These are phyloP conservation scores for Exophiala aquamarina DNA, from an alignment of 2,329 filamentous ascomycete genomes.

Conservation along the genomic window DNA sequence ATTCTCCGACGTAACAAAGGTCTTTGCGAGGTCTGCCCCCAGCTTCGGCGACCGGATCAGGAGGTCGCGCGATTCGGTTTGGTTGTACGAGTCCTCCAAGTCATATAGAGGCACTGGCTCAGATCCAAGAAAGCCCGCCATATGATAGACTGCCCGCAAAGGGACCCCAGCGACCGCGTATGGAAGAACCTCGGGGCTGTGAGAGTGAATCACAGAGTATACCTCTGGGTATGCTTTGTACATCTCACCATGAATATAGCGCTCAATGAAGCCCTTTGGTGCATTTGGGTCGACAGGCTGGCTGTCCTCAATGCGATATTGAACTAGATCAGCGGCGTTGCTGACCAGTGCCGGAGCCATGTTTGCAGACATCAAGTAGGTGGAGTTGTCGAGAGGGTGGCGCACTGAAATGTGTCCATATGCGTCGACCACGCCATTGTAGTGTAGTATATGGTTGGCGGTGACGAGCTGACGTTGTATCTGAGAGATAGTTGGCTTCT, in stretches of 20 bases:
- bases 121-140: conserved; percentile 44
- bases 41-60: conserved; percentile 37
- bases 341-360: conserved; percentile 50
- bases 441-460: conserved; percentile 53
- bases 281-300: conserved; percentile 41
- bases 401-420: conserved; percentile 57
- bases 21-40: conserved; percentile 35
- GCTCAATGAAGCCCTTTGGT: conserved; percentile 43
- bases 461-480: conserved; percentile 38
- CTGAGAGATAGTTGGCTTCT: neutral
- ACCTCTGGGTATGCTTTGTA: conserved; percentile 43
- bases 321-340: conserved; percentile 45
- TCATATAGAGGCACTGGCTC: conserved; percentile 33
- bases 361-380: conserved; percentile 51
- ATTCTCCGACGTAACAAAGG: conserved; percentile 29
- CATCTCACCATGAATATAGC: conserved; percentile 49
- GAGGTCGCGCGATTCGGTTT: conserved; percentile 36
- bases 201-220: conserved; percentile 45
- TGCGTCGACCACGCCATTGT: conserved; percentile 50
- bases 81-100: conserved; percentile 29
- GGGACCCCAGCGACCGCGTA: conserved; percentile 41
- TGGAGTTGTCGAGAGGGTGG: conserved; percentile 45
- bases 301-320: conserved; percentile 46
- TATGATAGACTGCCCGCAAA: conserved; percentile 44
- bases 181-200: conserved; percentile 44